Evolutionary conservation across 345 rosid genomes (phyloP).

Genomic region (Brassica cretica): DNA sequence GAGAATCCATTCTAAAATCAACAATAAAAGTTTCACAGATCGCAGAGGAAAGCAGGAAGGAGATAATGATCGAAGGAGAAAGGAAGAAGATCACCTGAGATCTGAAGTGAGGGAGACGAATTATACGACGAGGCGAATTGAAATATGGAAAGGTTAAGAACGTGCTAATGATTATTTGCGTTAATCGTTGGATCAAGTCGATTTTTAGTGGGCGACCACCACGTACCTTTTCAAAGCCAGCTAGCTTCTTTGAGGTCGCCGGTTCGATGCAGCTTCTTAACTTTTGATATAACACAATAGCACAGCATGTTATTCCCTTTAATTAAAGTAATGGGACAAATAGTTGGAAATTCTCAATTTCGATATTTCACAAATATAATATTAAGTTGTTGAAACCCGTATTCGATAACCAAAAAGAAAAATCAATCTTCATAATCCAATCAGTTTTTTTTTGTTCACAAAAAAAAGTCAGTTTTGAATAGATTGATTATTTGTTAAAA

Average conservation of each 20-base stretch:
- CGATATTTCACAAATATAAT: neutral
- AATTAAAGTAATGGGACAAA: neutral
- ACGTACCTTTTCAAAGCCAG: conserved; percentile 17
- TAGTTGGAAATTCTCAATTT: neutral
- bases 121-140: conserved; percentile 5
- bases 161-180: conserved; percentile 32
- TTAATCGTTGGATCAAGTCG: conserved; percentile 29
- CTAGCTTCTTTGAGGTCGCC: conserved; percentile 13
- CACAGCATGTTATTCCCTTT: neutral
- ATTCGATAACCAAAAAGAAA: too few relatives aligned
- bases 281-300: neutral
- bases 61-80: neutral
- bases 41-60: neutral
- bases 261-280: conserved; percentile 21
- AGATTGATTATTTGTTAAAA: too few relatives aligned
- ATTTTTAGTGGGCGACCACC: conserved; percentile 32
- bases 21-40: neutral
- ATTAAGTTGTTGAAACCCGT: too few relatives aligned
- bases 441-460: too few relatives aligned
- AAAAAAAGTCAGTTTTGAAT: too few relatives aligned
- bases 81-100: conserved; percentile 30
- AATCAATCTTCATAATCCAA: too few relatives aligned
- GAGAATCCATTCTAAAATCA: conserved; percentile 62
- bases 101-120: neutral
- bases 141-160: conserved; percentile 27